Evolutionary conservation across 2,329 filamentous ascomycete genomes (phyloP).

Genomic region (Hypoxylon sp.): DNA sequence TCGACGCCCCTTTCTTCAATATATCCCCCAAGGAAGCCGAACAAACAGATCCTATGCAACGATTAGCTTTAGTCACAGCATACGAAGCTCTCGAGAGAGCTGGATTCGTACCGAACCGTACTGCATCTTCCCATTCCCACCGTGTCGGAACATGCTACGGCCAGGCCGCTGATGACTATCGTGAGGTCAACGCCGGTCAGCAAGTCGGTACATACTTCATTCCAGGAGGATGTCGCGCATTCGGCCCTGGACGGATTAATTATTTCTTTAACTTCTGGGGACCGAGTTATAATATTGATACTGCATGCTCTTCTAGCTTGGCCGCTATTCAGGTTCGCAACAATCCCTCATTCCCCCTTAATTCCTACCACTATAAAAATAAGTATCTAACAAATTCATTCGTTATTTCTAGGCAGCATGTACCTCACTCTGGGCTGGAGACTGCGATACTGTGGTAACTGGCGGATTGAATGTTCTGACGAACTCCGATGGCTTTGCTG

Average conservation of each 20-base stretch:
- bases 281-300: slow-evolving; percentile 43
- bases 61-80: slow-evolving; percentile 68
- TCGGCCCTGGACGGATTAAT: slow-evolving; percentile 50
- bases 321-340: slow-evolving; percentile 28
- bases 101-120: slow-evolving; percentile 45
- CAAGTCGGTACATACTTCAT: slow-evolving; percentile 59
- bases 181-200: slow-evolving; percentile 69
- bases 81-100: slow-evolving; percentile 75
- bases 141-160: slow-evolving; percentile 40
- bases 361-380: too few species aligned
- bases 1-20: slow-evolving; percentile 40
- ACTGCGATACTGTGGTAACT: slow-evolving; percentile 70
- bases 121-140: slow-evolving; percentile 24
- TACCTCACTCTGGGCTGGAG: slow-evolving; percentile 67
- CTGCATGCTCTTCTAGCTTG: slow-evolving; percentile 45
- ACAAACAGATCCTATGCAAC: slow-evolving; percentile 69
- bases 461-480: slow-evolving; percentile 71
- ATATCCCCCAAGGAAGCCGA: slow-evolving; percentile 39
- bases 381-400: neutral
- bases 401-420: slow-evolving; percentile 55
- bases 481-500: slow-evolving; percentile 70
- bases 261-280: slow-evolving; percentile 49
- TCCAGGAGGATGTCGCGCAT: slow-evolving; percentile 48
- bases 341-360: neutral
- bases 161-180: slow-evolving; percentile 52